A percentile compares a stretch with the other conserved stretches of the same genome.
Evolutionary conservation across 805 yeast species (phyloP).

Genomic region (Yarrowia deformans): DNA sequence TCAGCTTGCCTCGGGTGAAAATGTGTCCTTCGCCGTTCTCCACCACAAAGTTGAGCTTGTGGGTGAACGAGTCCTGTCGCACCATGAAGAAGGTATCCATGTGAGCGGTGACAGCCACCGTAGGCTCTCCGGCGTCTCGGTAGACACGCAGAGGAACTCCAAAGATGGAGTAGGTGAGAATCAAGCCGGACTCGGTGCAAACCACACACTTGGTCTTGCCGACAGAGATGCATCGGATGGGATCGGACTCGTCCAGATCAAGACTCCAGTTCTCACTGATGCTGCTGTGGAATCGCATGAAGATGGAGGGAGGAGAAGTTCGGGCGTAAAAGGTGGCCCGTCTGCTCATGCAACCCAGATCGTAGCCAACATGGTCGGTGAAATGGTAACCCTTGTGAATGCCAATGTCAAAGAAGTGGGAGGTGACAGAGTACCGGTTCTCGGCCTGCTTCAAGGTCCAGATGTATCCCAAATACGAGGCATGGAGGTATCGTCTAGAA

Average conservation of each 20-base stretch:
- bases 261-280: conserved; percentile 68
- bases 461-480: conserved; percentile 81
- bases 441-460: conserved; percentile 72
- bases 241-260: conserved; percentile 57
- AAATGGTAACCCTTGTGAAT: conserved; percentile 82
- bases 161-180: conserved; percentile 70
- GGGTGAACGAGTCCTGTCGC: conserved; percentile 46
- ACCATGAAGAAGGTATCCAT: conserved; percentile 64
- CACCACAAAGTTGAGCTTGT: conserved; percentile 23
- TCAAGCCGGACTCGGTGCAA: conserved; percentile 78
- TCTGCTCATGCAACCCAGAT: conserved; percentile 74
- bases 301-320: conserved; percentile 48
- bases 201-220: conserved; percentile 66
- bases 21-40: conserved; percentile 27
- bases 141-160: conserved; percentile 73
- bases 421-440: conserved; percentile 74
- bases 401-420: conserved; percentile 83
- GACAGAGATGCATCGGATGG: conserved; percentile 72
- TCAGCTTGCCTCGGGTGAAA: conserved; percentile 42
- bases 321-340: conserved; percentile 69
- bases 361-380: conserved; percentile 73
- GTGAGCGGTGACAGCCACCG: conserved; percentile 73
- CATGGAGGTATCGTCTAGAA: conserved; percentile 77
- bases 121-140: conserved; percentile 70
- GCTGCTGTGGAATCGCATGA: conserved; percentile 73